Base-by-base conservation (phyloP, 1,284 basidiomycete species). In the Bjerkandera adusta region DNA sequence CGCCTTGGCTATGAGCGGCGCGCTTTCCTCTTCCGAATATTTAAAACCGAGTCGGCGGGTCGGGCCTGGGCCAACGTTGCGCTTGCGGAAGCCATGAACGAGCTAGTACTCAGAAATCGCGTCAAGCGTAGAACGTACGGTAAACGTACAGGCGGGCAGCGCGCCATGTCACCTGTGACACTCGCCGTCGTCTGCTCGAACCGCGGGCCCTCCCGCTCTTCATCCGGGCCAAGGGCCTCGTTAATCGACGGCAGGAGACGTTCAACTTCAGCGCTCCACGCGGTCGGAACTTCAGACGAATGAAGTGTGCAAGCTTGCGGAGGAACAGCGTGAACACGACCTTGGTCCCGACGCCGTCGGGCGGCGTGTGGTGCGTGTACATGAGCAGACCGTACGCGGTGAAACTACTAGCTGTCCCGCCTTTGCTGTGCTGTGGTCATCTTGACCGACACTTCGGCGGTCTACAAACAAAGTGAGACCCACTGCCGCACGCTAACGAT, bases 311-410 rank as follows among this genome's bases (percentile, higher is more conserved):
- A 5, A 48, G 34, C 42, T 44, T 27, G 13, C 6, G 6, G 39
- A 56, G 45, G 21, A 49, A 43, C n/a, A 22, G 20, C 3, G 30
- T 50, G 21, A 49, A 38, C 18, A 54, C n/a, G 13, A 50, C 35
- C 44, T 56, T 55, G 34, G 43, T 29, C 25, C 49, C 56, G 3
- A 49, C 34, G 2, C 54, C 52, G 27, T 57, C 56, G 44, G 52
- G 56, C n/a, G 52, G 51, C 29, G 43, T 40, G 30, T 57, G 54
- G 18, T 37, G 42, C 3, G 54, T 56, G 35, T 38, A 44, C 20
- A 57, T 33, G 5, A 57, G 15, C 26, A 56, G 10, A 7, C 41
- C 49, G 49, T 45, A 53, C n/a, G n/a, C n/a, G n/a, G n/a, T n/a
- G n/a, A n/a, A n/a, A n/a, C n/a, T n/a, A n/a, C n/a, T n/a, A n/a